A percentile compares a stretch with the other conserved stretches of the same genome.
These are phyloP conservation scores for Neopestalotiopsis clavispora DNA, from an alignment of 2,329 filamentous ascomycete genomes.

Conservation along the genomic window DNA sequence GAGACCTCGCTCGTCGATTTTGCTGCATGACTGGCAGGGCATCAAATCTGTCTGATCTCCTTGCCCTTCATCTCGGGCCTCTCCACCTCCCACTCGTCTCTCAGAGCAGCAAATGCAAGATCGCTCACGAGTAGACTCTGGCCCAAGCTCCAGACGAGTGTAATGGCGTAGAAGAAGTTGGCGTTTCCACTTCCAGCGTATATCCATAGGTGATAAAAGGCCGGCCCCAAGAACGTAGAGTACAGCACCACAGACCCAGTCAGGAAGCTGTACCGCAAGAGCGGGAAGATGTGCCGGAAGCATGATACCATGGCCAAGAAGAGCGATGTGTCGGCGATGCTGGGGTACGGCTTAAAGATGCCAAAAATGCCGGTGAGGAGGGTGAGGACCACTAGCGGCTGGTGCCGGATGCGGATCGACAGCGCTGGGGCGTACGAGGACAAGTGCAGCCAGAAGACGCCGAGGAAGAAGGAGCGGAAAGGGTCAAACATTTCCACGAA, in stretches of 20 bases:
- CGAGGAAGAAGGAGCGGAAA: constrained; percentile 95
- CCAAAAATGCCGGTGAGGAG: constrained; percentile 88
- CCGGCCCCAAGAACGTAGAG: constrained; percentile 84
- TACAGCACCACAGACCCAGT: constrained; percentile 84
- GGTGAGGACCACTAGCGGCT: constrained; percentile 85
- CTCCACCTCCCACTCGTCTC: constrained; percentile 94
- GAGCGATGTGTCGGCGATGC: constrained; percentile 85
- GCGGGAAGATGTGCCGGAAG: constrained; percentile 88
- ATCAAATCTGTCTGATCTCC: constrained; percentile 82
- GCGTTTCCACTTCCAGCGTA: constrained; percentile 97
- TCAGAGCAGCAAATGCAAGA: constrained; percentile 82
- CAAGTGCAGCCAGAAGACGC: constrained; percentile 96
- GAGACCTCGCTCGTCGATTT: not conserved
- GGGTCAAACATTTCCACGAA: constrained; percentile 99
- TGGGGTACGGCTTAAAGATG: constrained; percentile 97
- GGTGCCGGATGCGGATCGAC: constrained; percentile 79
- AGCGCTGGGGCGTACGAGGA: constrained; percentile 87
- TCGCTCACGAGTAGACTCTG: constrained; percentile 88
- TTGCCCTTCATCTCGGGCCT: constrained; percentile 89
- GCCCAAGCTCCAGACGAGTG: constrained; percentile 94
- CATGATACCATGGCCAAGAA: constrained; percentile 84
- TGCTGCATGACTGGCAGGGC: not conserved
- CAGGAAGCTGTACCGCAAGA: constrained; percentile 94
- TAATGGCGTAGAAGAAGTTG: constrained; percentile 99
- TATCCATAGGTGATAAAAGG: constrained; percentile 97